These are phyloP conservation scores for Cyathus striatus DNA, from an alignment of 768 basidiomycete species.

Conservation along the genomic window DNA sequence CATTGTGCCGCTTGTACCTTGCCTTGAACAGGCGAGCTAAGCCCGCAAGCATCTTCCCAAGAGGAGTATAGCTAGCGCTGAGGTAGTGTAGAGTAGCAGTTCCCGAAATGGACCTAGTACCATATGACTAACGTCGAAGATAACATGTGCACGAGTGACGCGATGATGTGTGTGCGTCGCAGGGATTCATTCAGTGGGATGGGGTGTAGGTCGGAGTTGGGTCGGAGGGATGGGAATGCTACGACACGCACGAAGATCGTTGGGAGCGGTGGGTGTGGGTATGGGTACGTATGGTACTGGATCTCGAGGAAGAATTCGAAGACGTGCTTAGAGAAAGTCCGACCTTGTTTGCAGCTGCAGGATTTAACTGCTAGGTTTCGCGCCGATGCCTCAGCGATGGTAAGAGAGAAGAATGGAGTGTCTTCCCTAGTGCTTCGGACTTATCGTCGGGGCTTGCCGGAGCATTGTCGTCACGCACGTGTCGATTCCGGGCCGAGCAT, in stretches of 20 bases:
- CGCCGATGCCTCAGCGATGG: too few relatives aligned
- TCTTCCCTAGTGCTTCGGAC: too few relatives aligned
- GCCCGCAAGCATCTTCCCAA: constrained; percentile 99
- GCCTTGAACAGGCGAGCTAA: constrained; percentile 85
- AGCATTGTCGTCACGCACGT: too few relatives aligned
- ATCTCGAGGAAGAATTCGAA: too few relatives aligned
- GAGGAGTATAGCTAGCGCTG: constrained; percentile 98
- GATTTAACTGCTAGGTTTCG: too few relatives aligned
- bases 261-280: constrained; percentile 57
- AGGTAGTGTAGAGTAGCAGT: constrained; percentile 96
- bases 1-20: constrained; percentile 88
- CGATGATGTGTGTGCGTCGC: constrained; percentile 76
- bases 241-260: constrained; percentile 50
- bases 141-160: constrained; percentile 83
- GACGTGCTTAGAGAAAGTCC: too few relatives aligned
- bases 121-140: constrained; percentile 83
- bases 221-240: constrained; percentile 9
- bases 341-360: too few relatives aligned
- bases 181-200: constrained; percentile 62
- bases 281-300: too few relatives aligned
- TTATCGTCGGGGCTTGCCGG: too few relatives aligned
- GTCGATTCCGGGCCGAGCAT: too few relatives aligned
- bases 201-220: constrained; percentile 9
- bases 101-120: constrained; percentile 99
- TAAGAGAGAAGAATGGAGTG: too few relatives aligned